These are phyloP conservation scores for Datisca glomerata DNA, from an alignment of 306 rosid species.

Conservation along the genomic window DNA sequence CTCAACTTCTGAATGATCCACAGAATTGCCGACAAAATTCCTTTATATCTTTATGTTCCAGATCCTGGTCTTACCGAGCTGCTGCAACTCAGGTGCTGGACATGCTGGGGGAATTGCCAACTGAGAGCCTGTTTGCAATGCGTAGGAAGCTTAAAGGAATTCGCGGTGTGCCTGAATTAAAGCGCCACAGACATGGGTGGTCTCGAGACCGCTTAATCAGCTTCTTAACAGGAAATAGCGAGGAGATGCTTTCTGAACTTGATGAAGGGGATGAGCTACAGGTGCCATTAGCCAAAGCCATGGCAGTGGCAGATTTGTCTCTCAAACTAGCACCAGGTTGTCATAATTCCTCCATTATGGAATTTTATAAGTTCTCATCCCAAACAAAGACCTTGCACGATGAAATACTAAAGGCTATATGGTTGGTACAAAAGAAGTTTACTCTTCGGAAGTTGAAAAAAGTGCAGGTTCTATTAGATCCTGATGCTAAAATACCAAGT, in stretches of 20 bases:
- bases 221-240: conserved; percentile 22
- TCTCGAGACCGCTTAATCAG: conserved; percentile 22
- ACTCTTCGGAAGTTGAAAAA: conserved; percentile 30
- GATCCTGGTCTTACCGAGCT: conserved; percentile 19
- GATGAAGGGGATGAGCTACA: conserved; percentile 35
- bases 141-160: conserved; percentile 42
- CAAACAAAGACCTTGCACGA: conserved; percentile 50
- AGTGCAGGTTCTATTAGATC: conserved; percentile 46
- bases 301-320: conserved; percentile 67
- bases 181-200: conserved; percentile 34
- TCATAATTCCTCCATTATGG: conserved; percentile 23
- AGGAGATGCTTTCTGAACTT: conserved; percentile 41
- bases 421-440: conserved; percentile 27
- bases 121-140: conserved; percentile 54
- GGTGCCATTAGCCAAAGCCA: conserved; percentile 66
- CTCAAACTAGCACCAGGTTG: conserved; percentile 35
- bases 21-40: conserved; percentile 26
- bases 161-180: conserved; percentile 35
- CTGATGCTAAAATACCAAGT: conserved; percentile 31
- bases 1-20: conserved; percentile 41
- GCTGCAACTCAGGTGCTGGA: conserved; percentile 29
- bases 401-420: conserved; percentile 60
- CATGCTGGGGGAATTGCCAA: conserved; percentile 31
- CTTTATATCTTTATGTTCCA: conserved; percentile 17
- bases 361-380: conserved; percentile 46